Evolutionary conservation across 2,329 filamentous ascomycete species (phyloP), one percentile per base, ranked within the genome.

Genomic region (Ascochyta viciae-villosae): DNA sequence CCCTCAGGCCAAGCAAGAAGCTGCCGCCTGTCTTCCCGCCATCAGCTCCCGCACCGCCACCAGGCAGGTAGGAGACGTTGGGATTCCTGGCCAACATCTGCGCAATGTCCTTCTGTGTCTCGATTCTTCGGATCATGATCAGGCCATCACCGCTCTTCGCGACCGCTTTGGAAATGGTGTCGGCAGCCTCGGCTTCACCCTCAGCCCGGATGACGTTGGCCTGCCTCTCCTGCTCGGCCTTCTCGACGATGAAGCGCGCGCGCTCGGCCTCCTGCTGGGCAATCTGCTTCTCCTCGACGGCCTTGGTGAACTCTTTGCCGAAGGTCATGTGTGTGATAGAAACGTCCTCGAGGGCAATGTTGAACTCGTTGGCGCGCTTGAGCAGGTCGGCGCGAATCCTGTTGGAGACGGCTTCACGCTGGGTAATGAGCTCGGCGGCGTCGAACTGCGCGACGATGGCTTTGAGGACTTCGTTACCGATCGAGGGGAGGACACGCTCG

Each of bases 321-420:
- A 99, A 99, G 49, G 95, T 99, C 95, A 99, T 99, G 85, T 99
- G 95, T 60, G 95, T 99, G 79, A 99, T 99, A 74, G 92, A 96
- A 58, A 99, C 95, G 74, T 99, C 95, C 81, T 99, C 95, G 50
- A 99, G 91, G 26, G 92, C 92, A 74, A 99, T 99, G 84, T 99
- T 96, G 87, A 99, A 99, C 79, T 99, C 95, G 72, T 89, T 82
- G 43, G 95, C 95, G 72, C 95, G 93, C 82, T 90, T 92, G 74
- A 95, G 89, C 45, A 99, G 87, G 77, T 99, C 95, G 68, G 85
- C 85, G 59, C 91, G 92, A 83, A 99, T 99, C 71, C 93, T 90
- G 79, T 97, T 89, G 64, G 89, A 94, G 71, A 99, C 95, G 63
- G 94, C 92, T 82, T 99, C 96, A 78, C 95, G 90, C 82, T 99